Evolutionary conservation across 2,329 filamentous ascomycete species (phyloP).

Genomic region (Graphilbum ipis-grandicollis): DNA sequence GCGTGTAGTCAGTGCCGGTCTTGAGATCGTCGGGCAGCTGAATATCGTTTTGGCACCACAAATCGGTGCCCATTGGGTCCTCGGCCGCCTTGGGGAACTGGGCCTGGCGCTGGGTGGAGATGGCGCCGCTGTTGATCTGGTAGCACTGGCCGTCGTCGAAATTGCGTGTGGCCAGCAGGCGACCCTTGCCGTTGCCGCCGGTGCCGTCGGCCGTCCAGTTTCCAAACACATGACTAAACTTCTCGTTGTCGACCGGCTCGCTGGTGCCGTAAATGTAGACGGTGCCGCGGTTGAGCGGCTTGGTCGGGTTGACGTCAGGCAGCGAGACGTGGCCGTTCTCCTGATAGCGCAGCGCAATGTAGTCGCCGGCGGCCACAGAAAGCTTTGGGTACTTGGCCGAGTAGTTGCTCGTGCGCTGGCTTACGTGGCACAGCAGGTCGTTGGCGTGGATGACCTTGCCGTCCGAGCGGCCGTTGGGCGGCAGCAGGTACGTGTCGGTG

Average conservation of each 20-base stretch:
- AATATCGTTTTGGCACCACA: constrained; percentile 71
- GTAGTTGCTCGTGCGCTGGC: constrained; percentile 43
- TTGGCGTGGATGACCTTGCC: constrained; percentile 28
- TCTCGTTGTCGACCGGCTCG: constrained; percentile 32
- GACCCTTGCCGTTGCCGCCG: constrained; percentile 63
- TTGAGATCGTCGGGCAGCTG: constrained; percentile 50
- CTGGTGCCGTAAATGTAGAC: constrained; percentile 59
- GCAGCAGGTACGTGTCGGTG: constrained; percentile 45
- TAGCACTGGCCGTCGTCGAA: constrained; percentile 89
- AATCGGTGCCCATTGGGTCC: constrained; percentile 34
- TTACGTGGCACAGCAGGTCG: constrained; percentile 45
- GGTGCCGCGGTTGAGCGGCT: constrained; percentile 50
- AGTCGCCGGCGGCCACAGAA: constrained; percentile 38
- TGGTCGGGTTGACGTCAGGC: constrained; percentile 35
- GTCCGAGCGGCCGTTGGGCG: constrained; percentile 28
- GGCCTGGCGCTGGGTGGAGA: constrained; percentile 41
- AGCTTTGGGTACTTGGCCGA: constrained; percentile 45
- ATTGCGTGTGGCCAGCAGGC: constrained; percentile 57
- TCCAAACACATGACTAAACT: constrained; percentile 48
- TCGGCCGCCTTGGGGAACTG: constrained; percentile 33
- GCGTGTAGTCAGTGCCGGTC: constrained; percentile 50
- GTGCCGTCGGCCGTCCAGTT: constrained; percentile 65
- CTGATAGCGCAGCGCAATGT: constrained; percentile 48
- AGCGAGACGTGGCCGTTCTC: constrained; percentile 64
- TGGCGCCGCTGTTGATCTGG: constrained; percentile 46